Conservation (phyloP, 1,139 yeast genomes). For the Candida mesenterica region DNA sequence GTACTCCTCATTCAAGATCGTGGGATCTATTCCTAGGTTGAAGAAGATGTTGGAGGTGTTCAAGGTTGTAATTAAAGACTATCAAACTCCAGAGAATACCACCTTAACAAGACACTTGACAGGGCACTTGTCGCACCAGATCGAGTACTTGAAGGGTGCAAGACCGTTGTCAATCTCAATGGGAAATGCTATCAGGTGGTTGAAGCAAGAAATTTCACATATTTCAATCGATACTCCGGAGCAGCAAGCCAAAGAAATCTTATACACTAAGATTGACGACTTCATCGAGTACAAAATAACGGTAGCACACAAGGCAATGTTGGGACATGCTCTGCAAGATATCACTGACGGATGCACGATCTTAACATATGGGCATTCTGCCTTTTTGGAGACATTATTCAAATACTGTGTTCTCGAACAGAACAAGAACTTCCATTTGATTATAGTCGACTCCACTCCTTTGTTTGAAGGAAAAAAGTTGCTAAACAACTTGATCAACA, state of each 20-base stretch:
- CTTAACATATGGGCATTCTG: slow-evolving; percentile 85
- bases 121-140: slow-evolving; percentile 87
- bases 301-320: slow-evolving; percentile 79
- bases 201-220: slow-evolving; percentile 87
- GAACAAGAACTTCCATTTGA: slow-evolving; percentile 70
- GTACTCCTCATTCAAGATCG: slow-evolving; percentile 78
- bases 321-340: slow-evolving; percentile 76
- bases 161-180: slow-evolving; percentile 90
- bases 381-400: slow-evolving; percentile 75
- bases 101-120: slow-evolving; percentile 87
- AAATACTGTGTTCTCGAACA: slow-evolving; percentile 62
- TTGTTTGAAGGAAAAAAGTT: slow-evolving; percentile 87
- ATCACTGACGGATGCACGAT: slow-evolving; percentile 77
- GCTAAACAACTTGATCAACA: slow-evolving; percentile 53
- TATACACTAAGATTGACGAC: slow-evolving; percentile 69
- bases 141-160: slow-evolving; percentile 86
- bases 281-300: slow-evolving; percentile 85
- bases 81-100: slow-evolving; percentile 81
- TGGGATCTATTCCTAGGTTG: slow-evolving; percentile 88
- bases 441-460: slow-evolving; percentile 94
- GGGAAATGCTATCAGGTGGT: slow-evolving; percentile 98
- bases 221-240: slow-evolving; percentile 73
- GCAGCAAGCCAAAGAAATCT: slow-evolving; percentile 63
- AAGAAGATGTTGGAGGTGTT: slow-evolving; percentile 83
- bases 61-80: slow-evolving; percentile 74